These are phyloP conservation scores for Rhodotorula sp. DNA, from an alignment of 1,284 basidiomycete genomes.

Conservation along the genomic window DNA sequence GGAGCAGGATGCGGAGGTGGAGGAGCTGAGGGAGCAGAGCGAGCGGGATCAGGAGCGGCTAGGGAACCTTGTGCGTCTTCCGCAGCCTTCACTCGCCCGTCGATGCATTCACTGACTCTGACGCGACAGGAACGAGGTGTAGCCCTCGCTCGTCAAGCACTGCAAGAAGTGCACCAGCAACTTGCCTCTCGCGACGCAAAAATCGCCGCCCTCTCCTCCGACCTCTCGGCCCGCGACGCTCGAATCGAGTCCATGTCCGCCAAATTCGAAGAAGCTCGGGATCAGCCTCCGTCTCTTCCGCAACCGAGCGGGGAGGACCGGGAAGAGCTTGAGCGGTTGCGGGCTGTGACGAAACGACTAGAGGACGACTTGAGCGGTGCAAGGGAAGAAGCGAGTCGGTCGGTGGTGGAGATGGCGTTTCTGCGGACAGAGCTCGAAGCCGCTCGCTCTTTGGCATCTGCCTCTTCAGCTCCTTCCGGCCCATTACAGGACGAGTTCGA, in stretches of 20 bases:
- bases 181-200: conserved; percentile 3
- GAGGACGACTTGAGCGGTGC: too few relatives aligned
- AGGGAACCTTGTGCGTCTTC: conserved; percentile 14
- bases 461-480: too few relatives aligned
- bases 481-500: neutral
- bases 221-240: conserved; percentile 1
- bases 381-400: too few relatives aligned
- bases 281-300: too few relatives aligned
- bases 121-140: conserved; percentile 28
- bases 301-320: neutral
- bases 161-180: conserved; percentile 16
- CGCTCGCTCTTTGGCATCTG: too few relatives aligned
- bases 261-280: conserved; percentile 30
- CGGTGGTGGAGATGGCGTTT: too few relatives aligned
- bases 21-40: conserved; percentile 24
- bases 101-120: too few relatives aligned
- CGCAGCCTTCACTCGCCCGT: too few relatives aligned
- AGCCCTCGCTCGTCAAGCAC: conserved; percentile 23
- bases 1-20: conserved; percentile 11
- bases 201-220: neutral
- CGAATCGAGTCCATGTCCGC: conserved; percentile 11
- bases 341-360: too few relatives aligned
- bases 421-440: too few relatives aligned
- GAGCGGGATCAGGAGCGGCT: conserved; percentile 14
- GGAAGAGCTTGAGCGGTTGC: neutral